Evolutionary conservation across 139 green algal genomes (phyloP).

Genomic region (Coelastrella sp.): DNA sequence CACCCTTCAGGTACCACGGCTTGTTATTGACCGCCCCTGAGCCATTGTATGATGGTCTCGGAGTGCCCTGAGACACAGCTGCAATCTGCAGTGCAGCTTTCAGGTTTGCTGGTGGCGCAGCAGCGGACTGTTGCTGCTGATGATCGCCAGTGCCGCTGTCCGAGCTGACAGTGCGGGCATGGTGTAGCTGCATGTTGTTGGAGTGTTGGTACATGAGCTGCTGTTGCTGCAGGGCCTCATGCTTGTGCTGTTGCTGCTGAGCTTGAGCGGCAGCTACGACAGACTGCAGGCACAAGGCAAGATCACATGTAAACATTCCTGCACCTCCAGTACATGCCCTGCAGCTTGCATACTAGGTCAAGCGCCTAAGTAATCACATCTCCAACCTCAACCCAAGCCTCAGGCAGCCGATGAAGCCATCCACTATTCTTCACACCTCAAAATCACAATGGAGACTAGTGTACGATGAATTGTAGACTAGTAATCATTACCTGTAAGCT

Average conservation of each 20-base stretch:
- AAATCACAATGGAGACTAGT: too few relatives aligned
- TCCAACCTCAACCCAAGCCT: not conserved
- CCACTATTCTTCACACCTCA: too few relatives aligned
- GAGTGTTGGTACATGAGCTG: not conserved
- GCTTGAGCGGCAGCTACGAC: conserved; percentile 20
- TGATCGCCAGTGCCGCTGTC: not conserved
- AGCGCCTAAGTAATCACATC: not conserved
- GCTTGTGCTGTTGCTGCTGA: not conserved
- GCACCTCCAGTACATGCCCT: too few relatives aligned
- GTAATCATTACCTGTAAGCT: not conserved
- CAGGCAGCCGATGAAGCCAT: too few relatives aligned
- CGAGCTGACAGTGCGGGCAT: not conserved
- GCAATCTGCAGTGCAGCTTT: not conserved
- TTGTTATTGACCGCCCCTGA: not conserved
- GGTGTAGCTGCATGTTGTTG: not conserved
- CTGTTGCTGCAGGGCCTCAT: not conserved
- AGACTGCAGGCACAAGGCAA: not conserved
- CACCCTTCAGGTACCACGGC: conserved; percentile 17
- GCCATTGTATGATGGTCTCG: not conserved
- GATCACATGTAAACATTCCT: not conserved
- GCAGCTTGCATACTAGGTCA: too few relatives aligned
- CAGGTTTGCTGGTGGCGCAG: not conserved
- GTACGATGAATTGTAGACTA: too few relatives aligned
- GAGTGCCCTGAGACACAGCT: not conserved
- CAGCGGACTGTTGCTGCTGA: not conserved